Evolutionary conservation across 495 filamentous ascomycete genomes (phyloP), one percentile per base, ranked within the genome.

Genomic region (Penicilliopsis zonata): DNA sequence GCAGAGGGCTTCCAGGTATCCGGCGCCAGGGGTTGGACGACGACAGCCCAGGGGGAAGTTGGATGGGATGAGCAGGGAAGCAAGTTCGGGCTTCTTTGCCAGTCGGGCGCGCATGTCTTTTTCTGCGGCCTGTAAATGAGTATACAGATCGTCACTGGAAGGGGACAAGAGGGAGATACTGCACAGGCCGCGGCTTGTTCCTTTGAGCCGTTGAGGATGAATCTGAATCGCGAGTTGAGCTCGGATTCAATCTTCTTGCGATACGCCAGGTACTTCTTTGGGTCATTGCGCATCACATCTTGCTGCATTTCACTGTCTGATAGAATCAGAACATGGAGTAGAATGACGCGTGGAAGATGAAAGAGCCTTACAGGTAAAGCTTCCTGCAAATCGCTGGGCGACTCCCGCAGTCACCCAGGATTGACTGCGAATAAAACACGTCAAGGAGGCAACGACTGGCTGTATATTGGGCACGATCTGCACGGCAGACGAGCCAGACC

Each of bases 401-500:
- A 63, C 62, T 1, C 44, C 15, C 9, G 31, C 23, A 2, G 6
- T 14, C 13, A 16, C 28, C 20, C 13, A 31, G 28, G 19, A n/a
- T 36, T 36, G 27, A 37, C 30, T 26, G 15, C 15, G 19, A 22
- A 13, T 2, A 31, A 9, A 12, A 22, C 25, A 9, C 18, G 21
- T 7, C 21, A 23, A 5, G 25, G 8, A 13, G 30, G 21, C 14
- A 20, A 21, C 16, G 19, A 29, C 28, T 18, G 62, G 63, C 32
- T 73, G 67, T 4, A 78, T 59, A 13, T 58, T 55, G 0, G 74
- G 70, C 4, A 80, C 59, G 9, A 78, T 56, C 42, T 80, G 74
- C n/a, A 54, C 40, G 9, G 38, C 50, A 26, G 54, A 58, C 4
- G 48, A 53, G 38, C 66, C 63, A 50, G 5, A 51, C 18, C 69